These are phyloP conservation scores for Psidium friedrichsthalianum DNA, from an alignment of 345 rosid species.

Conservation along the genomic window DNA sequence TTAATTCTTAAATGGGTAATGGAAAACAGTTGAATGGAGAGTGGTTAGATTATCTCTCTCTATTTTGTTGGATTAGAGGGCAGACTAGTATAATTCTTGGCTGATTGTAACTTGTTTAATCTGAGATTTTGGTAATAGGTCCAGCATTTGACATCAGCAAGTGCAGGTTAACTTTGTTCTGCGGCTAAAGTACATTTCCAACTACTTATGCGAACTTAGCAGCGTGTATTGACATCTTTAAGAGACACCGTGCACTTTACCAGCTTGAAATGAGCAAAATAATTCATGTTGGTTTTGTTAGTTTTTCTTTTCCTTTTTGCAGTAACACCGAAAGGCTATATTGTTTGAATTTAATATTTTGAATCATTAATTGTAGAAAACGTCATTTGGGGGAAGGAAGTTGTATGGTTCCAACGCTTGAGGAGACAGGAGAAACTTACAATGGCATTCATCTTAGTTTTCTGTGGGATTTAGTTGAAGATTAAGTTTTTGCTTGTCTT, in stretches of 20 bases:
- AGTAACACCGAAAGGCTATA: neutral
- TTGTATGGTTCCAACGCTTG: neutral
- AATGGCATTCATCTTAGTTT: neutral
- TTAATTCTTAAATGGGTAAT: neutral
- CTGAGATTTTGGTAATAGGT: neutral
- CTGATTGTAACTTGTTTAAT: neutral
- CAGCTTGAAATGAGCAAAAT: neutral
- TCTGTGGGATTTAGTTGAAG: neutral
- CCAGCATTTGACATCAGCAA: neutral
- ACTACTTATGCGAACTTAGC: neutral
- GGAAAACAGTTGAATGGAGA: neutral
- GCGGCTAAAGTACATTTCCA: neutral
- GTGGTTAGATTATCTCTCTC: neutral
- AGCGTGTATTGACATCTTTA: neutral
- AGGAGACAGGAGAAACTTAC: neutral
- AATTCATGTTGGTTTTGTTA: neutral
- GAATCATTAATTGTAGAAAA: neutral
- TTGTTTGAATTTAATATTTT: neutral
- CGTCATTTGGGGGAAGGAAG: neutral
- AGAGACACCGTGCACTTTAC: neutral
- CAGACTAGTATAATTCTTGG: neutral
- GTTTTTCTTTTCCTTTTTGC: neutral
- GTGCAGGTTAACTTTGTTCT: neutral
- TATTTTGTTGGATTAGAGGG: neutral
- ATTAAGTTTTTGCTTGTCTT: neutral